Evolutionary conservation across 306 rosid genomes (phyloP).

Genomic region (Alnus glutinosa): DNA sequence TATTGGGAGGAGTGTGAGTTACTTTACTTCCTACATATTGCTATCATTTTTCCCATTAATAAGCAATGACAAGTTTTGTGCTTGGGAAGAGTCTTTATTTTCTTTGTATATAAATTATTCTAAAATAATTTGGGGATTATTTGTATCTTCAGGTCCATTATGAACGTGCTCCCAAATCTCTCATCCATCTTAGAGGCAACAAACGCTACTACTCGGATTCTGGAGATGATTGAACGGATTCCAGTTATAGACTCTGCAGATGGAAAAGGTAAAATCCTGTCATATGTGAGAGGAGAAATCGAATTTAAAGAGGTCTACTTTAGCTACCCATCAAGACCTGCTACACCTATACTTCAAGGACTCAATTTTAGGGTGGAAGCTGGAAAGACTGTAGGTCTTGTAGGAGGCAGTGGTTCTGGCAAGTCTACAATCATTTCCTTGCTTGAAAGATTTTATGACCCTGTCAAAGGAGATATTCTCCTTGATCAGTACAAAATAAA

Average conservation of each 20-base stretch:
- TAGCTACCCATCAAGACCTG: constrained; percentile 77
- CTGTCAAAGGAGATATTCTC: constrained; percentile 71
- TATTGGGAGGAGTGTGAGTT: constrained; percentile 95
- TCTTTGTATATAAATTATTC: background rate
- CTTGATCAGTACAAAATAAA: constrained; percentile 75
- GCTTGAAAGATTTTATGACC: constrained; percentile 90
- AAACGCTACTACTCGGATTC: constrained; percentile 61
- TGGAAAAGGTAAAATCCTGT: constrained; percentile 69
- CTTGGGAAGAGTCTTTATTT: background rate
- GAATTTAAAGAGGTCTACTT: constrained; percentile 63
- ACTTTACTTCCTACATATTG: background rate
- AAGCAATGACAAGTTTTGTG: background rate
- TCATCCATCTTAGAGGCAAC: constrained; percentile 75
- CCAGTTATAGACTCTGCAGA: constrained; percentile 70
- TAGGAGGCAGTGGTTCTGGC: constrained; percentile 91
- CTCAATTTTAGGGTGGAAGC: constrained; percentile 65
- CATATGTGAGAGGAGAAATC: constrained; percentile 79
- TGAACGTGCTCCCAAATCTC: constrained; percentile 87
- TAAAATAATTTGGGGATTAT: background rate
- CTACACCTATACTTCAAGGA: constrained; percentile 60
- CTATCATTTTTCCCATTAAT: too few species aligned
- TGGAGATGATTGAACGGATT: constrained; percentile 67
- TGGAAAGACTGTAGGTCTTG: constrained; percentile 76
- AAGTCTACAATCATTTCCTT: constrained; percentile 80
- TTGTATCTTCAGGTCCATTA: constrained; percentile 66